Conservation (phyloP, 2,329 filamentous ascomycete genomes). For the Fusarium denticulatum region DNA sequence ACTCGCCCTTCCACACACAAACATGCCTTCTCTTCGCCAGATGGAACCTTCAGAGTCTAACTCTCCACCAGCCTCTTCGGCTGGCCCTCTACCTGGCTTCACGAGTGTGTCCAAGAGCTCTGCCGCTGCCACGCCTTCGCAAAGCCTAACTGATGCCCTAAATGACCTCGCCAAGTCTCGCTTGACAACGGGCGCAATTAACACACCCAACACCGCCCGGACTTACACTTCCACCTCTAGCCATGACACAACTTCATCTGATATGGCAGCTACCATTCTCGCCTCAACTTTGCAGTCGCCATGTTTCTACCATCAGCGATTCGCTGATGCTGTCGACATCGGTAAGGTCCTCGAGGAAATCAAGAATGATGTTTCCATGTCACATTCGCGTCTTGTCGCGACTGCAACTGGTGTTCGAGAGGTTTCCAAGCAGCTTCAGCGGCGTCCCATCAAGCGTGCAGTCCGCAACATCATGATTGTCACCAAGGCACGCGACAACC, state of each 20-base stretch:
- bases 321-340: constrained; percentile 95
- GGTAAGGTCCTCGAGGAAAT: constrained; percentile 96
- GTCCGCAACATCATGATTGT: constrained; percentile 98
- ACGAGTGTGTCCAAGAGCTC: constrained; percentile 35
- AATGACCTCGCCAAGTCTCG: constrained; percentile 61
- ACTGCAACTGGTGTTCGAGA: constrained; percentile 95
- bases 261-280: constrained; percentile 26
- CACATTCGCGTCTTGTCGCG: constrained; percentile 92
- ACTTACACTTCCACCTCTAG: constrained; percentile 25
- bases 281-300: constrained; percentile 78
- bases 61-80: constrained; percentile 5
- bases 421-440: constrained; percentile 93
- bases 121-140: constrained; percentile 59
- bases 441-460: constrained; percentile 88
- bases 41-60: constrained; percentile 49
- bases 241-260: constrained; percentile 21
- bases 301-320: constrained; percentile 97
- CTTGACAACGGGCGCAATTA: constrained; percentile 42
- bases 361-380: constrained; percentile 86
- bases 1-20: constrained; percentile 50
- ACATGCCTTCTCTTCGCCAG: constrained; percentile 63
- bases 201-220: constrained; percentile 38
- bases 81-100: constrained; percentile 9
- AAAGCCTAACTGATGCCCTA: constrained; percentile 71
- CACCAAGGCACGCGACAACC: constrained; percentile 96